Percentiles rank a stretch among this genome's conserved stretches.
Evolutionary conservation across 2,329 filamentous ascomycete species (phyloP).

Genomic region (Talaromyces pinophilus): DNA sequence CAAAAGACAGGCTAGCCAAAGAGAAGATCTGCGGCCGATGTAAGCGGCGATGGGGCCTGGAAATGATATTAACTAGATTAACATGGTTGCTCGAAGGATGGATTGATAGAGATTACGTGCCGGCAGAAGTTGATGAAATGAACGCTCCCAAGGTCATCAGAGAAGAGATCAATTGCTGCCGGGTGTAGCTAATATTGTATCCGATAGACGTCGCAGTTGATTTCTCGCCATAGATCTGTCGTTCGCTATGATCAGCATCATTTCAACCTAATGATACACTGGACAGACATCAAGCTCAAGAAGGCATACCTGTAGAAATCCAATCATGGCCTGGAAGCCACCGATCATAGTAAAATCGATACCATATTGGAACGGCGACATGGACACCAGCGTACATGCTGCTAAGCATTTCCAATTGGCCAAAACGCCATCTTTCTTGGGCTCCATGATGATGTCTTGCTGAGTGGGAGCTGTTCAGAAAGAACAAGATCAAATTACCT

Average conservation of each 20-base stretch:
- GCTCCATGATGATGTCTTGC: not conserved
- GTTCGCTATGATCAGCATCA: not conserved
- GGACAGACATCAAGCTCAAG: not conserved
- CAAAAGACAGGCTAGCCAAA: not conserved
- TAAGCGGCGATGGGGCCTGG: not conserved
- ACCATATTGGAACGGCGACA: conserved; percentile 37
- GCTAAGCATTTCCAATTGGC: conserved; percentile 29
- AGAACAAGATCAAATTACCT: not conserved
- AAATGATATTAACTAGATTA: not conserved
- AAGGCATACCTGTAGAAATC: conserved; percentile 30
- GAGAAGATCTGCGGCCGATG: not conserved
- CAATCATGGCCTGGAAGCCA: conserved; percentile 36
- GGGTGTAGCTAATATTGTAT: conserved; percentile 40
- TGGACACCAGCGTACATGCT: conserved; percentile 34
- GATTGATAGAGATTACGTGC: not conserved
- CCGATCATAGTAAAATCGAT: conserved; percentile 36
- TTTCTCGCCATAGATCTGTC: not conserved
- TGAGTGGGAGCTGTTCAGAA: not conserved
- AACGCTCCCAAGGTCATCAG: conserved; percentile 52
- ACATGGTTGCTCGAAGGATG: not conserved
- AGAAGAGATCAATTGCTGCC: conserved; percentile 50
- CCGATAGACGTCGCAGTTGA: conserved; percentile 29
- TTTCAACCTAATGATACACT: not conserved
- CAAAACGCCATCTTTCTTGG: not conserved
- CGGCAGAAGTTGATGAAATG: conserved; percentile 44